phyloP scores from a whole-genome alignment of 305 asterid species.

The Fraxinus paxiana region DNA sequence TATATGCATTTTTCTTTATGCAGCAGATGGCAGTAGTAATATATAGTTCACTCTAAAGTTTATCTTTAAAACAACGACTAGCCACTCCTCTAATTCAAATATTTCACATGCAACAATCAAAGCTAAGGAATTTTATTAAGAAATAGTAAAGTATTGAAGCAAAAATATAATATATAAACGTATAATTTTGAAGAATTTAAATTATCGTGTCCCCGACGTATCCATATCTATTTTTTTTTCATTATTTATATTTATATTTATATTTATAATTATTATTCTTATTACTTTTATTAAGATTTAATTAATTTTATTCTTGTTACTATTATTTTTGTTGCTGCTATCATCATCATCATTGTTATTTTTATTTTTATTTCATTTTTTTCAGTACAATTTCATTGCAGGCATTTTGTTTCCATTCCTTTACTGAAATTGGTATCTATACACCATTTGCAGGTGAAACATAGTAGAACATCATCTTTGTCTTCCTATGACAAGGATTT shows the following conservation, averaged over 20 bases:
- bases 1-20: not conserved
- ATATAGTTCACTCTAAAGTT: not conserved
- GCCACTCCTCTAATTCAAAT: not conserved
- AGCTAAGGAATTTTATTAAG: not conserved
- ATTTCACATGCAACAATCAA: not conserved
- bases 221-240: not conserved
- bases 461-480: conserved; percentile 54
- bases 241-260: not conserved
- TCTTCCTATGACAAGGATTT: conserved; percentile 61
- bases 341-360: not conserved
- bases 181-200: not conserved
- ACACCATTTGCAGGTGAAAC: conserved; percentile 51
- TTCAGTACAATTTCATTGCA: not conserved
- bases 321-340: not conserved
- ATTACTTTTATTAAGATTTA: not conserved
- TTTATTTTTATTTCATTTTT: not conserved
- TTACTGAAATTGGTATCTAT: conserved; percentile 16
- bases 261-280: not conserved
- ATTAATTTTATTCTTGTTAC: not conserved
- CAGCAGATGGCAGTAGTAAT: not conserved
- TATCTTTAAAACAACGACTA: not conserved
- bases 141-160: not conserved
- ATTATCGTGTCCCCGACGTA: not conserved
- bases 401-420: conserved; percentile 3
- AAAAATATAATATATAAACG: not conserved